phyloP scores from a whole-genome alignment of 208 protist genomes.

The Borovskyia barvae region DNA sequence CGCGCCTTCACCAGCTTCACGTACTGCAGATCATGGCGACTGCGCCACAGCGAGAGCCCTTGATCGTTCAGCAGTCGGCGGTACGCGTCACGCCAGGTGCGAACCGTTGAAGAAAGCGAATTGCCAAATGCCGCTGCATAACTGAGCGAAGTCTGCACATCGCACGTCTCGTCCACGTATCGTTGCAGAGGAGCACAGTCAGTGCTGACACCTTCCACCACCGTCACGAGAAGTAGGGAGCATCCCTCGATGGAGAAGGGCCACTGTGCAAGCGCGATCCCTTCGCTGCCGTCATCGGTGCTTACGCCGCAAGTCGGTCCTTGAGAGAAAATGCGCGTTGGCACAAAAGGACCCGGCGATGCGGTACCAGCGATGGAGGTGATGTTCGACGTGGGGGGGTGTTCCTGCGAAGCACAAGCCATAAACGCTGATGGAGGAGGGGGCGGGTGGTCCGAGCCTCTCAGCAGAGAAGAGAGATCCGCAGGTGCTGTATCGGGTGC shows the following conservation, averaged over 20 bases:
- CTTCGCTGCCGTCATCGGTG: neutral
- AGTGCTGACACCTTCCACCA: constrained; percentile 43
- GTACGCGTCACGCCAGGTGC: constrained; percentile 69
- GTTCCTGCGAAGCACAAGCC: too few relatives aligned
- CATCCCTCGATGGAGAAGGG: constrained; percentile 14
- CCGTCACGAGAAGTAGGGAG: constrained; percentile 65
- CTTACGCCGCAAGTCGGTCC: too few relatives aligned
- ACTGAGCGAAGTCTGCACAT: constrained; percentile 67
- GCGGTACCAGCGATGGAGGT: neutral
- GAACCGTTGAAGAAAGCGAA: constrained; percentile 22
- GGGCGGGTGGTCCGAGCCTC: too few relatives aligned
- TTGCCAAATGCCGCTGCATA: constrained; percentile 56
- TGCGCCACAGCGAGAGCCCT: constrained; percentile 50
- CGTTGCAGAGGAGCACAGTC: constrained; percentile 55
- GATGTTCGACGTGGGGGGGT: too few relatives aligned
- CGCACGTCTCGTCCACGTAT: constrained; percentile 78
- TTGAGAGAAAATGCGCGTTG: too few relatives aligned
- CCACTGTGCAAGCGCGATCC: neutral
- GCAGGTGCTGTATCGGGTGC: too few relatives aligned
- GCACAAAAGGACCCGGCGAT: neutral
- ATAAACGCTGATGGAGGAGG: too few relatives aligned
- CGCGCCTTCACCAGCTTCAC: constrained; percentile 41
- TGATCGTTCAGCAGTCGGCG: constrained; percentile 51
- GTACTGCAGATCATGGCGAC: constrained; percentile 54
- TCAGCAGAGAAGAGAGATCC: too few relatives aligned